Percentiles rank a stretch among this genome's conserved stretches.
Evolutionary conservation across 202 grass and related monocot species (phyloP).

Genomic region (Carex arenaria): DNA sequence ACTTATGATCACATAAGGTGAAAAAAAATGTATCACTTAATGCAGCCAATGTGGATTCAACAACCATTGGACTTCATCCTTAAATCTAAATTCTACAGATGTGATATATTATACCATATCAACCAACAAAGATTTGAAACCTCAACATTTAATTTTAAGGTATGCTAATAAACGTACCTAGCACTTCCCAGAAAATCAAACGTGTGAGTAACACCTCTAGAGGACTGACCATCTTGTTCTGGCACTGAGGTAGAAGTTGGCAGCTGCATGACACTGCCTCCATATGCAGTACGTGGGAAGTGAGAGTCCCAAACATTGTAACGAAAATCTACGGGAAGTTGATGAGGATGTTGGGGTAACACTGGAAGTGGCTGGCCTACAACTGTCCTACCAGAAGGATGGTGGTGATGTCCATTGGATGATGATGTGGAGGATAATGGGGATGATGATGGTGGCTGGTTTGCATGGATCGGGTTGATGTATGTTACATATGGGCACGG

Average conservation of each 20-base stretch:
- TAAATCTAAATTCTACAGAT: background rate
- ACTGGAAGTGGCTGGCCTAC: constrained; percentile 10
- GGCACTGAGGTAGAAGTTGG: background rate
- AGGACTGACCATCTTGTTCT: constrained; percentile 5
- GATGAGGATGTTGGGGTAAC: constrained; percentile 20
- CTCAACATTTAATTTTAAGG: background rate
- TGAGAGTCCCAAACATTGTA: constrained; percentile 49
- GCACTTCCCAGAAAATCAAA: constrained; percentile 17
- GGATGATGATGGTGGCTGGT: constrained; percentile 38
- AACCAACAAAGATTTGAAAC: background rate
- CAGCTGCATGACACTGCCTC: background rate
- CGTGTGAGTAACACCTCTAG: background rate
- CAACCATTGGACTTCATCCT: background rate
- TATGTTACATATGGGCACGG: constrained; percentile 75
- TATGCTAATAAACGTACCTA: constrained; percentile 2
- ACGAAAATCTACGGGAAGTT: constrained; percentile 52
- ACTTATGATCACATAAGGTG: background rate
- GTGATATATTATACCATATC: background rate
- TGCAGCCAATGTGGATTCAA: background rate
- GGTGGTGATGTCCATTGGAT: constrained; percentile 23
- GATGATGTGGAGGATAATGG: background rate
- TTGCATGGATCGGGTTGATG: constrained; percentile 51
- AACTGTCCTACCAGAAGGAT: constrained; percentile 15
- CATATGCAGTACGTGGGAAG: constrained; percentile 9
- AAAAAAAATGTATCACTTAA: too few species aligned